These are phyloP conservation scores for Eremothecium coryli DNA, from an alignment of 1,139 yeast genomes.

Conservation along the genomic window DNA sequence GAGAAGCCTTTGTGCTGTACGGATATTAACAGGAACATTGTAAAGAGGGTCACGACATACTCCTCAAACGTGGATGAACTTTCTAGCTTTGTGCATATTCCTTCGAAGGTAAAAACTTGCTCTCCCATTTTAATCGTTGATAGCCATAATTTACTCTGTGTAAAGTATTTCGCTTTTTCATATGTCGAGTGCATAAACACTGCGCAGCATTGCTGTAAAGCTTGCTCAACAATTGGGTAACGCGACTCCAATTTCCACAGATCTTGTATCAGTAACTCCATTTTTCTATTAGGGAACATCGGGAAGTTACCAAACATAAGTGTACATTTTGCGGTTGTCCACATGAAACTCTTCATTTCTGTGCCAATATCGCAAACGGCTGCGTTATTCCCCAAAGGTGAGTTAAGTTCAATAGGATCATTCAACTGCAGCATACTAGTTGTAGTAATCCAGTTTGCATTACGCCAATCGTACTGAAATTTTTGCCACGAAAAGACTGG, in stretches of 20 bases:
- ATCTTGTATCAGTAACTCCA: slow-evolving; percentile 3
- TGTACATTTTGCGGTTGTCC: slow-evolving; percentile 5
- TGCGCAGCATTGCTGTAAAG: slow-evolving; percentile 4
- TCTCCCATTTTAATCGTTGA: not conserved
- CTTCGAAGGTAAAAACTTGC: slow-evolving; percentile 20
- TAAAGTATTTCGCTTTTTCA: slow-evolving; percentile 1
- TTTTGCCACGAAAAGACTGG: slow-evolving; percentile 6
- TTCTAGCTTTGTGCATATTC: slow-evolving; percentile 6
- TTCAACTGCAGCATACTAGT: slow-evolving; percentile 2
- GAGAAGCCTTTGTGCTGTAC: too few species aligned
- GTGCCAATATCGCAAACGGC: slow-evolving; percentile 20
- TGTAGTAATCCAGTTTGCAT: slow-evolving; percentile 5
- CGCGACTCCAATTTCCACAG: slow-evolving; percentile 5
- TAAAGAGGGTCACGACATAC: slow-evolving; percentile 5
- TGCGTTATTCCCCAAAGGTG: slow-evolving; percentile 6
- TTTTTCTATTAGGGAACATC: slow-evolving; percentile 5
- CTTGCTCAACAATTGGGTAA: slow-evolving; percentile 5
- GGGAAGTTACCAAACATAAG: slow-evolving; percentile 4
- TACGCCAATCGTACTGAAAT: slow-evolving; percentile 5
- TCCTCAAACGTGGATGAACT: slow-evolving; percentile 3
- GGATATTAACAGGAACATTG: slow-evolving; percentile 4
- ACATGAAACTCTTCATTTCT: slow-evolving; percentile 4
- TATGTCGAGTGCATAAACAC: slow-evolving; percentile 6
- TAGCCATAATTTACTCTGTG: slow-evolving; percentile 3
- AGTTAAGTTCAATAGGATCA: slow-evolving; percentile 4